phyloP scores from a whole-genome alignment of 805 yeast species.

The Yarrowia phangngaensis region DNA sequence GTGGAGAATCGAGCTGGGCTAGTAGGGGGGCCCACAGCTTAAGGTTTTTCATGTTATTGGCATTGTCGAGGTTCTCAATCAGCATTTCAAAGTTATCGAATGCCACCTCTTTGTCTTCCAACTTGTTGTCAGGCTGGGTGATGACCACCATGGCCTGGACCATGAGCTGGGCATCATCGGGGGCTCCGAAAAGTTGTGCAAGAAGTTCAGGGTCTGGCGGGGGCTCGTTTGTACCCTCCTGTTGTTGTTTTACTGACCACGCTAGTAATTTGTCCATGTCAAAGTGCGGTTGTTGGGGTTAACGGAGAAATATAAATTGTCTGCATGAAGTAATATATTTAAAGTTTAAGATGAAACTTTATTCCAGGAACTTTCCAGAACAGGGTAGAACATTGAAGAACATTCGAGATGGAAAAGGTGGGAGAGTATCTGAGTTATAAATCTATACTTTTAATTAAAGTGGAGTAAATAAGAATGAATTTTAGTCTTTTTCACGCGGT shows the following conservation, averaged over 20 bases:
- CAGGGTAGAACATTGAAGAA: neutral
- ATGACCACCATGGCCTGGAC: conserved; percentile 64
- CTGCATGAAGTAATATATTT: too few species aligned
- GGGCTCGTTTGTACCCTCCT: conserved; percentile 23
- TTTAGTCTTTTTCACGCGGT: too few species aligned
- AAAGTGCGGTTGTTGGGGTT: too few species aligned
- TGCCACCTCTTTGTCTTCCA: conserved; percentile 67
- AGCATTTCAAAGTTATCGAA: conserved; percentile 91
- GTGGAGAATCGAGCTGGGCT: conserved; percentile 47
- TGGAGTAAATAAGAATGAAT: too few species aligned
- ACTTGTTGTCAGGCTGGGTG: conserved; percentile 51
- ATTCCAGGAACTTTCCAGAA: conserved; percentile 31
- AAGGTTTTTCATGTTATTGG: conserved; percentile 82
- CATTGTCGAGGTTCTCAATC: conserved; percentile 89
- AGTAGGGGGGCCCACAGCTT: conserved; percentile 74
- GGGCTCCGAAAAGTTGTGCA: conserved; percentile 73
- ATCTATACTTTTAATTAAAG: too few species aligned
- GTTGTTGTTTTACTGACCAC: conserved; percentile 22
- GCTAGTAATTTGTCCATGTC: conserved; percentile 26
- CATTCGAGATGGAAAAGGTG: too few species aligned
- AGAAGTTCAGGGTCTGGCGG: conserved; percentile 72
- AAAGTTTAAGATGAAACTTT: neutral
- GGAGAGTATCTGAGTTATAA: too few species aligned
- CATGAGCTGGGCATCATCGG: conserved; percentile 90
- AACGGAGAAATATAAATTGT: too few species aligned